Percentiles rank a stretch among this genome's conserved stretches.
Conservation (phyloP, 2,329 filamentous ascomycete genomes). For the Clonostachys sp. region DNA sequence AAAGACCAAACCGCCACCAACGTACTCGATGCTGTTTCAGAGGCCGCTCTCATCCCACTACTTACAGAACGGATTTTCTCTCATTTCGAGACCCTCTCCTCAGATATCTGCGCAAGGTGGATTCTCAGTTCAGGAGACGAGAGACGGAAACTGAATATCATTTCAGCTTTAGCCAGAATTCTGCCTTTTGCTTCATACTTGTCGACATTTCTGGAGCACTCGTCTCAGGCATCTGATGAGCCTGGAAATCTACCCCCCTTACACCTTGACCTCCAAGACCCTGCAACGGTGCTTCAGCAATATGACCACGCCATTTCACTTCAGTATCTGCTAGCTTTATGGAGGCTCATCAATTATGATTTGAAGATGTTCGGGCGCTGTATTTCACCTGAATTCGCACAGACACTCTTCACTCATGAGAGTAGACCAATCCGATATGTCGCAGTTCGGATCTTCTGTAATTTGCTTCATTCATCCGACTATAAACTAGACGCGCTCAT, state of each 20-base stretch:
- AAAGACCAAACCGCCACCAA: constrained; percentile 56
- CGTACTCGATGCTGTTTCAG: constrained; percentile 68
- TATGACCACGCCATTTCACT: constrained; percentile 14
- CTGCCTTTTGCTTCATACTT: constrained; percentile 80
- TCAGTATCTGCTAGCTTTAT: constrained; percentile 44
- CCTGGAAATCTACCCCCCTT: constrained; percentile 11
- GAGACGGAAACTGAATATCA: constrained; percentile 35
- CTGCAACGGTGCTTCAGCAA: constrained; percentile 8
- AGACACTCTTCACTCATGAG: constrained; percentile 60
- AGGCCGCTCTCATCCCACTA: constrained; percentile 62
- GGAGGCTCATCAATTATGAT: constrained; percentile 77
- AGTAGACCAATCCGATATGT: constrained; percentile 68
- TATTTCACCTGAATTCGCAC: constrained; percentile 63
- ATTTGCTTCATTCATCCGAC: constrained; percentile 77
- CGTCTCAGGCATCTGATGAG: constrained; percentile 3
- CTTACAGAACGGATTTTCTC: constrained; percentile 71
- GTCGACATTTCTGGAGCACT: constrained; percentile 62
- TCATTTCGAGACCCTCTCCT: constrained; percentile 70
- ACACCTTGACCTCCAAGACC: constrained; percentile 19
- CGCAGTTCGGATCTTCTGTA: constrained; percentile 74
- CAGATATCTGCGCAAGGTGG: constrained; percentile 83
- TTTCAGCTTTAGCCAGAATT: constrained; percentile 74
- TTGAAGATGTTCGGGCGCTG: constrained; percentile 59
- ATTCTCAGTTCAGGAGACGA: constrained; percentile 40
- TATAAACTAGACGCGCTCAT: constrained; percentile 70